These are phyloP conservation scores for Brassica incana DNA, from an alignment of 345 rosid species.

Conservation along the genomic window DNA sequence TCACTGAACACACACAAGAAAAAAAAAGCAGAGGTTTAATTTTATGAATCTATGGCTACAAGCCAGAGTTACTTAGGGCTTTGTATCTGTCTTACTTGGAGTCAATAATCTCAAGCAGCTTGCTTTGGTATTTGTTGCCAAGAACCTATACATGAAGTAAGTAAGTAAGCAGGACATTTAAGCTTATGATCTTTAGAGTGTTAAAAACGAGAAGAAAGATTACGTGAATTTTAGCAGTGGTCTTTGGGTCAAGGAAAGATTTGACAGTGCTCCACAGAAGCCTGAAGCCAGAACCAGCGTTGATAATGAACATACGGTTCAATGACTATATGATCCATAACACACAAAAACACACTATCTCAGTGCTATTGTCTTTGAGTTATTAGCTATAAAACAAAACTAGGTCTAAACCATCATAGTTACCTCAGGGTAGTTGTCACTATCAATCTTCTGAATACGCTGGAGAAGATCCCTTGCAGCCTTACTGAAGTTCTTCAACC, in stretches of 20 bases:
- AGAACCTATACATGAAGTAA: conserved; percentile 56
- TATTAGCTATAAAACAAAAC: neutral
- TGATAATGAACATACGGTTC: conserved; percentile 95
- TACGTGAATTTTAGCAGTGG: conserved; percentile 84
- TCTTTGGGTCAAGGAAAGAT: conserved; percentile 88
- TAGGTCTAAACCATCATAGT: neutral
- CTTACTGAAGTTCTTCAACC: conserved; percentile 77
- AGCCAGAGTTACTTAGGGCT: neutral
- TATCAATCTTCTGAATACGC: conserved; percentile 75
- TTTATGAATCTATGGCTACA: neutral
- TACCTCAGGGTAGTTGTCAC: conserved; percentile 92
- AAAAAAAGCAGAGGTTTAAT: neutral
- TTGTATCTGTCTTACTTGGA: conserved; percentile 46
- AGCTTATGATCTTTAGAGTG: neutral
- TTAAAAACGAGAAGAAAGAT: conserved; percentile 3
- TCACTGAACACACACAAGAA: conserved; percentile 49
- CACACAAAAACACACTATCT: conserved; percentile 5
- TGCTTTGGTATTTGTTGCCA: conserved; percentile 88
- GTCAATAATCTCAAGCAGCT: conserved; percentile 85
- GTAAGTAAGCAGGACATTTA: neutral
- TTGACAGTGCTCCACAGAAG: conserved; percentile 93
- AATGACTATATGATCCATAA: conserved; percentile 54
- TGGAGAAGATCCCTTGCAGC: conserved; percentile 81
- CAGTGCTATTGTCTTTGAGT: conserved; percentile 13
- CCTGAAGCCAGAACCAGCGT: conserved; percentile 95